A percentile compares a stretch with the other conserved stretches of the same genome.
phyloP scores from a whole-genome alignment of 2,329 filamentous ascomycete genomes.

The Annulohypoxylon truncatum region DNA sequence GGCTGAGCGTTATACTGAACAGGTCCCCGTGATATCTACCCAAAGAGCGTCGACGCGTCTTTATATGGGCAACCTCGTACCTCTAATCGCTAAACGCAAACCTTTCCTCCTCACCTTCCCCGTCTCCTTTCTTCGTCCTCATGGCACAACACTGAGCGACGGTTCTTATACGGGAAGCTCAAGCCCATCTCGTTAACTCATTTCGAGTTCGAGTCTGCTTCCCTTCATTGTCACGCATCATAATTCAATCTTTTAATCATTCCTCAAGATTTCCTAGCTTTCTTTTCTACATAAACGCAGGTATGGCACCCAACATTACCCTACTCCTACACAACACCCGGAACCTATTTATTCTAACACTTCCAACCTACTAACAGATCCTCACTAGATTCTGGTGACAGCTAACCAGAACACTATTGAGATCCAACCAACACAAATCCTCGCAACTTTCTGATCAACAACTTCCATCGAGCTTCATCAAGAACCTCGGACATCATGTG shows the following conservation, averaged over 20 bases:
- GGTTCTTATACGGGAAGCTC: not conserved
- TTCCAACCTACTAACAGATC: not conserved
- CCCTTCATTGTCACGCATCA: no score
- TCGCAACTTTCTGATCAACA: not conserved
- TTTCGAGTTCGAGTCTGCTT: no score
- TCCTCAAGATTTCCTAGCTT: not conserved
- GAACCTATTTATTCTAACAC: not conserved
- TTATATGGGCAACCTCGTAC: not conserved
- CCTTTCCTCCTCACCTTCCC: not conserved
- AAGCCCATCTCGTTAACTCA: not conserved
- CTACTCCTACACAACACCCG: no score
- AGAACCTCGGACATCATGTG: conserved; percentile 38
- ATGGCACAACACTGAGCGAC: not conserved
- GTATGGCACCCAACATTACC: not conserved
- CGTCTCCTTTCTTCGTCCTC: not conserved
- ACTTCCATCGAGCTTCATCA: not conserved
- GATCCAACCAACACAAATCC: not conserved
- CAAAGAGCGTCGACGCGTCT: not conserved
- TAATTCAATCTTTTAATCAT: not conserved
- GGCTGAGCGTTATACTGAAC: not conserved
- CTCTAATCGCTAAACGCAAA: not conserved
- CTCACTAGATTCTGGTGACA: not conserved
- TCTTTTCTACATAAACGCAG: not conserved
- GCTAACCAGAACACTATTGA: not conserved
- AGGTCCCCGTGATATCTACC: not conserved